A percentile compares a stretch with the other conserved stretches of the same genome.
These are phyloP conservation scores for Tricholoma furcatifolium DNA, from an alignment of 768 basidiomycete species.

Conservation along the genomic window DNA sequence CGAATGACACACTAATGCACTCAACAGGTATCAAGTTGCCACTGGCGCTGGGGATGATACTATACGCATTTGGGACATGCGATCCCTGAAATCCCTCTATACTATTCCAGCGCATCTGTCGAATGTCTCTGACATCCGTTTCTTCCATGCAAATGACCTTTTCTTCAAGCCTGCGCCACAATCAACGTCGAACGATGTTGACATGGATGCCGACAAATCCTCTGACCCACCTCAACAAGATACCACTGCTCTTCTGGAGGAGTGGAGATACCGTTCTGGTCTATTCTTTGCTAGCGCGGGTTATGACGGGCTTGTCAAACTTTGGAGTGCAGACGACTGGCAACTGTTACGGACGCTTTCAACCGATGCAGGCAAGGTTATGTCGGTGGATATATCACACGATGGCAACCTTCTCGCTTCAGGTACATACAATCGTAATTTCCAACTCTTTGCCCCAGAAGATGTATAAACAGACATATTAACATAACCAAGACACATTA, in stretches of 20 bases:
- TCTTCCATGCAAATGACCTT: constrained; percentile 73
- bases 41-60: constrained; percentile 98
- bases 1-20: constrained; percentile 5
- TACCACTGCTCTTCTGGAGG: constrained; percentile 46
- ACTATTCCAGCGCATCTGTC: constrained; percentile 96
- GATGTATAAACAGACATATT: constrained; percentile 36
- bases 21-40: constrained; percentile 87
- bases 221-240: constrained; percentile 38
- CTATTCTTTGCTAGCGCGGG: constrained; percentile 92
- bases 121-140: constrained; percentile 93
- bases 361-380: constrained; percentile 97
- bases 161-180: constrained; percentile 40
- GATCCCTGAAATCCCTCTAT: constrained; percentile 87
- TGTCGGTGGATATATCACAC: constrained; percentile 90
- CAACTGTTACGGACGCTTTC: constrained; percentile 84
- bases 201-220: constrained; percentile 46
- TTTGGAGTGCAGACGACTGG: constrained; percentile 99
- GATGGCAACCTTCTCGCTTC: constrained; percentile 85
- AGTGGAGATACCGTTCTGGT: constrained; percentile 83
- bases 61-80: constrained; percentile 98
- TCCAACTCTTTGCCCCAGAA: constrained; percentile 89
- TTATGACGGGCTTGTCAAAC: constrained; percentile 92
- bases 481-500: constrained; percentile 8
- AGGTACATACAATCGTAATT: constrained; percentile 92
- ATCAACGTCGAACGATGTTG: constrained; percentile 38